Evolutionary conservation across 2,329 filamentous ascomycete genomes (phyloP).

Genomic region (Fusarium hainanense): DNA sequence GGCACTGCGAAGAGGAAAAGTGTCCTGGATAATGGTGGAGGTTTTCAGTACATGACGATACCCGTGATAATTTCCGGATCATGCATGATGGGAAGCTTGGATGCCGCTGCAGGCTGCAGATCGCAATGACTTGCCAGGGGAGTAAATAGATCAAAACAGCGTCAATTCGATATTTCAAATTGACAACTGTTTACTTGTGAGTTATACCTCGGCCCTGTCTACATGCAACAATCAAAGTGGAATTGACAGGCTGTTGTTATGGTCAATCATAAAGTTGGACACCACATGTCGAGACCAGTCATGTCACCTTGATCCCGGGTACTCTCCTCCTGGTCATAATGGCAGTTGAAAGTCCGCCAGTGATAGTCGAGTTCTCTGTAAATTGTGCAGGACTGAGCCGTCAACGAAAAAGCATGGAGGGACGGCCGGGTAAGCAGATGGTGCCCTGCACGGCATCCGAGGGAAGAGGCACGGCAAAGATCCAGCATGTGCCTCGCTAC

Average conservation of each 20-base stretch:
- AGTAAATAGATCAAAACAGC: background rate
- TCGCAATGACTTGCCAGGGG: background rate
- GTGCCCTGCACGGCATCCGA: background rate
- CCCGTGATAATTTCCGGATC: conserved; percentile 1
- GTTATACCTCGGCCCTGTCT: background rate
- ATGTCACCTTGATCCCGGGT: background rate
- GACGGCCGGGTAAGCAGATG: background rate
- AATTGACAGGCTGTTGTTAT: background rate
- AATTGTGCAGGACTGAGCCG: background rate
- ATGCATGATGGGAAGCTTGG: background rate
- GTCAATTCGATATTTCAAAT: background rate
- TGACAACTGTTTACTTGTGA: background rate
- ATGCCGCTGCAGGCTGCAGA: background rate
- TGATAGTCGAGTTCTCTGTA: background rate
- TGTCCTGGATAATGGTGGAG: background rate
- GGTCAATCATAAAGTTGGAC: background rate
- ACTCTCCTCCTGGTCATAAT: background rate
- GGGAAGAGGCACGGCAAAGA: background rate
- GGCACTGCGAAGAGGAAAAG: background rate
- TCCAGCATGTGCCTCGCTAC: background rate
- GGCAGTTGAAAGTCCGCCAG: background rate
- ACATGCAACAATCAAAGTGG: background rate
- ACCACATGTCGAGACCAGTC: background rate
- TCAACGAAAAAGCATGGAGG: background rate
- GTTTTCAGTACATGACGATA: background rate